Base-by-base conservation (phyloP, 345 rosid species). In the Aquilaria malaccensis region DNA sequence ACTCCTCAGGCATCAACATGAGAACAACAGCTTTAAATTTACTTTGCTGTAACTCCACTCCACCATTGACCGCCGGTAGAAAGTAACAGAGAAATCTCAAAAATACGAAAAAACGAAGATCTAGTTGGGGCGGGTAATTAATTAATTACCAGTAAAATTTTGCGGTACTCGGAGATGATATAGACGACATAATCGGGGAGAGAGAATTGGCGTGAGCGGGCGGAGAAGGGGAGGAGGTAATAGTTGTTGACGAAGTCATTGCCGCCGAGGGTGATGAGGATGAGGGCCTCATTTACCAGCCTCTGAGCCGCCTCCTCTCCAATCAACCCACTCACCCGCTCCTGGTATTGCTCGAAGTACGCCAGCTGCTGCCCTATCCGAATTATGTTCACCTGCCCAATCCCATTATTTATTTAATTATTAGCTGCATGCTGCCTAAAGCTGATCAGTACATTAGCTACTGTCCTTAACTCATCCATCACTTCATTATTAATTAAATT, bases 211-310 rank as follows among this genome's bases (percentile, higher is more conserved):
- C 82, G 84, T 59, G 96, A 92, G 56, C 98, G 73, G 15, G 91
- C 88, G 0, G 97, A 92, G 73, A 77, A 84, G 1, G 98, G 98
- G 57, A 92, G 85, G 66, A 89, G 62, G 68, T 78, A 92, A 68
- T 92, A 92, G 76, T 92, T 89, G 84, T 92, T 92, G 14, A 92
- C 97, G 45, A 92, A 89, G 66, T 92, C 98, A 52, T 92, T 92
- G 61, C 97, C 98, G 0, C 98, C 98, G 1, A 89, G 77, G 32
- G 97, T 92, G 46, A 92, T 82, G 30, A 92, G 78, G 29, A 83
- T 73, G 9, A 92, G 85, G 45, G 96, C 95, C 63, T 77, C 58
- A 48, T 81, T 85, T 12, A 93, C 89, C 11, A 89, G 76, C 45
- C 70, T 71, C 61, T 73, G 77, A 3, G 94, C 56, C 59, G 74